A percentile compares a stretch with the other conserved stretches of the same genome.
phyloP scores from a whole-genome alignment of 805 yeast genomes.

The Yarrowia deformans region DNA sequence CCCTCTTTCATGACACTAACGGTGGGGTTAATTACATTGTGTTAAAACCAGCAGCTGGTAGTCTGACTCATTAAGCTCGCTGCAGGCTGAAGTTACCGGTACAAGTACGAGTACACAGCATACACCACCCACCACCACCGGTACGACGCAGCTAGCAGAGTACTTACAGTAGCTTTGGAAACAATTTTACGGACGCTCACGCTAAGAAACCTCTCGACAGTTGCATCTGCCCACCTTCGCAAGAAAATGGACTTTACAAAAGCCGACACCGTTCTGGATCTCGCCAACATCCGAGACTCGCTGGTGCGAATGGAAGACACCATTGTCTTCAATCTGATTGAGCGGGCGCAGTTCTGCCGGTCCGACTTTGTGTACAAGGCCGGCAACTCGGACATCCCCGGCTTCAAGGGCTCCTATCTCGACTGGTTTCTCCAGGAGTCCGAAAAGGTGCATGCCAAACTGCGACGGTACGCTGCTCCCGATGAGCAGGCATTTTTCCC shows the following conservation, averaged over 20 bases:
- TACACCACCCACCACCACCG: too few relatives aligned
- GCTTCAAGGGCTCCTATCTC: conserved; percentile 79
- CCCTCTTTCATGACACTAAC: not conserved
- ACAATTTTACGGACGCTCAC: conserved; percentile 1
- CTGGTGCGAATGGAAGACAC: conserved; percentile 96
- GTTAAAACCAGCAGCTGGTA: not conserved
- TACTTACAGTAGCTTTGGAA: too few relatives aligned
- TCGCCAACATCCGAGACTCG: conserved; percentile 82
- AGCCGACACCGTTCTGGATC: conserved; percentile 80
- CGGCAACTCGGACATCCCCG: conserved; percentile 57
- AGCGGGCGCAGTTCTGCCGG: conserved; percentile 84
- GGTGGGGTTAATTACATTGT: too few relatives aligned
- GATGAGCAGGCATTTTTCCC: conserved; percentile 94
- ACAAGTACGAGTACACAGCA: too few relatives aligned
- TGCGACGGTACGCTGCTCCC: conserved; percentile 91
- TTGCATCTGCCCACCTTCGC: not conserved
- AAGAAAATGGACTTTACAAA: conserved; percentile 77
- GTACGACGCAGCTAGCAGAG: not conserved
- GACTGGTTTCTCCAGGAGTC: conserved; percentile 84
- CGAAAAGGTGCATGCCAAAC: conserved; percentile 76
- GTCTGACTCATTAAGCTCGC: conserved; percentile 28
- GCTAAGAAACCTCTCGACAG: not conserved
- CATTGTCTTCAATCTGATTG: conserved; percentile 89
- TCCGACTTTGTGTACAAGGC: conserved; percentile 76
- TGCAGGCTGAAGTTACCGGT: too few relatives aligned